Conservation (phyloP, 306 rosid genomes). For the Mimosa pudica region DNA sequence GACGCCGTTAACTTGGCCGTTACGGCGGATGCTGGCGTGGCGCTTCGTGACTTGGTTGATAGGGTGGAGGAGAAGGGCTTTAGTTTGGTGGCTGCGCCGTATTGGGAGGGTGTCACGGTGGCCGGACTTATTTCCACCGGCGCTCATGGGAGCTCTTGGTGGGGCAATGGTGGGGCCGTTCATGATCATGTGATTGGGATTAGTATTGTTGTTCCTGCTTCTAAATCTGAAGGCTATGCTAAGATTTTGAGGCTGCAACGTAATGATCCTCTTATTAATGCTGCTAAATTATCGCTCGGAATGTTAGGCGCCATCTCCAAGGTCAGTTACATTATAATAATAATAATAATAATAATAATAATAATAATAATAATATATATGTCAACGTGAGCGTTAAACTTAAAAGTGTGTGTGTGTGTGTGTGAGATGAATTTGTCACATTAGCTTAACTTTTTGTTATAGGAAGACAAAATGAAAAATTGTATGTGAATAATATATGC, state of each 20-base stretch:
- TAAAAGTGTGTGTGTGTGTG: no score
- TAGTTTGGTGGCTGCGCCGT: slow-evolving; percentile 46
- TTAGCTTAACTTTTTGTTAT: no score
- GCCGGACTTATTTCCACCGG: slow-evolving; percentile 46
- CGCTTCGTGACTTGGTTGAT: slow-evolving; percentile 40
- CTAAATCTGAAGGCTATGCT: slow-evolving; percentile 60
- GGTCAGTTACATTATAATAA: slow-evolving; percentile 41
- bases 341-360: no score
- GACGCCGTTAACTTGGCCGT: slow-evolving; percentile 19
- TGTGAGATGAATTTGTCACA: no score
- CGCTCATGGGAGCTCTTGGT: slow-evolving; percentile 54
- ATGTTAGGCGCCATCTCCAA: slow-evolving; percentile 75
- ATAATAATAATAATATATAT: no score
- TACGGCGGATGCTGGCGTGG: slow-evolving; percentile 40
- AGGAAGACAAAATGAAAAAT: no score
- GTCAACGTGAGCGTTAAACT: no score
- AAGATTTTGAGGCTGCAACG: slow-evolving; percentile 49
- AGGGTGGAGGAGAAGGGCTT: slow-evolving; percentile 37
- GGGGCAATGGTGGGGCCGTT: slow-evolving; percentile 79
- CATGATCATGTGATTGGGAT: slow-evolving; percentile 69
- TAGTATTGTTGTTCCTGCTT: slow-evolving; percentile 57
- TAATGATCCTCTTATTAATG: slow-evolving; percentile 48
- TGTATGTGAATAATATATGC: no score
- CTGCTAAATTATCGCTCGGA: slow-evolving; percentile 71
- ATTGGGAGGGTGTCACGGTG: slow-evolving; percentile 49